Base-by-base conservation (phyloP, 2,329 filamentous ascomycete genomes). In the Ascochyta pisi region DNA sequence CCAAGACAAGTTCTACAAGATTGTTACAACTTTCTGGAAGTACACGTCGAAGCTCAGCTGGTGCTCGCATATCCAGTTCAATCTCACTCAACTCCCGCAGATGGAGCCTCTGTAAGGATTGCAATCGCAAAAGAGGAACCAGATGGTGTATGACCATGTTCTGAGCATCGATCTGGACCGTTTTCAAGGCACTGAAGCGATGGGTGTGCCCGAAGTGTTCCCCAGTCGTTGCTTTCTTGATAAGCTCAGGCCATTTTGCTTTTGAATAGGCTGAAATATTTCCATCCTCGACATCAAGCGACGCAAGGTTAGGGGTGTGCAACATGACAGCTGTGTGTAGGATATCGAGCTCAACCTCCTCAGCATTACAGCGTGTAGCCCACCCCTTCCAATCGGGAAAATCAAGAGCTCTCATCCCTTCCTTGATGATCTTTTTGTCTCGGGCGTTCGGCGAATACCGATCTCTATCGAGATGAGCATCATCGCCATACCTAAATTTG, bases 401-500 rank as follows among this genome's bases (percentile, higher is more conserved):
- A 16, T 58, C 49, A 1, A 67, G 47, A 6, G 23, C 37, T 31
- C 58, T 67, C 19, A 71, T 53, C 8, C 63, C 62, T n/a, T 65
- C 58, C 45, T 73, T 73, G 10, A 73, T 59, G 6, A 56, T 53
- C 45, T 65, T 64, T 29, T 69, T 69, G 33, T 73, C 70, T 12
- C 56, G 44, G 23, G 69, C 57, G 31, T 58, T 65, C 10, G 68
- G 58, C 15, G 9, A 23, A 37, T 69, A 66, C 1, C 23, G 44
- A 13, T 29, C 37, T 6, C 58, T 52, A 2, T 62, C 50, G 2
- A 33, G 13, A 23, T 63, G 49, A 2, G 50, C 52, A n/a, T 45
- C 45, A 15, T 45, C 23, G 10, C 57, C 60, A 51, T 67, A 65
- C 1, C 40, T 26, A 27, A 71, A 58, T 7, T 54, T 40, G 8